These are phyloP conservation scores for Colletotrichum sp. DNA, from an alignment of 2,329 filamentous ascomycete species.

Conservation along the genomic window DNA sequence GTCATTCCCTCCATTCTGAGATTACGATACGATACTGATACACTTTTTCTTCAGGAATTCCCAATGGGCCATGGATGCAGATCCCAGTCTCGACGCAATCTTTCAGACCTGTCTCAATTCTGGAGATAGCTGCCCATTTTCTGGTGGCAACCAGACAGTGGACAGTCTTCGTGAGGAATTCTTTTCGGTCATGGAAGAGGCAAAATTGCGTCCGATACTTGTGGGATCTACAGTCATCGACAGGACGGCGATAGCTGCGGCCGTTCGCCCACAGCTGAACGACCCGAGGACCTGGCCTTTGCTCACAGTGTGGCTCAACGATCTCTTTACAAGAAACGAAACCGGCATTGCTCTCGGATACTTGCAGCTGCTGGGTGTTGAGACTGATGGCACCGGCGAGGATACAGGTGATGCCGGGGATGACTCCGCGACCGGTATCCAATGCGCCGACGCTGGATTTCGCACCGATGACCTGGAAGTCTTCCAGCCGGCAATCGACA, in stretches of 20 bases:
- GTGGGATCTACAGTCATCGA: too few species aligned
- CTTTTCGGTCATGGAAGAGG: background rate
- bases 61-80: background rate
- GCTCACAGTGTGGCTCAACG: background rate
- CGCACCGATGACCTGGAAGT: background rate
- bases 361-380: fast-evolving
- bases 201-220: too few species aligned
- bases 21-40: background rate
- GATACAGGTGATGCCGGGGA: background rate
- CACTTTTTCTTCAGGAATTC: background rate
- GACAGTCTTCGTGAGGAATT: background rate
- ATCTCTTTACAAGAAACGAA: background rate
- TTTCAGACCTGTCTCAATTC: background rate
- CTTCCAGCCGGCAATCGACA: background rate
- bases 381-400: background rate
- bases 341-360: background rate
- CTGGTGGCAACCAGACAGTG: background rate
- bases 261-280: background rate
- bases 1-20: fast-evolving
- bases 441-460: background rate
- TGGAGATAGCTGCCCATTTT: background rate
- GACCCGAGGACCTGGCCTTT: background rate
- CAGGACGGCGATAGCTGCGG: fast-evolving
- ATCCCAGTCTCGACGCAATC: background rate
- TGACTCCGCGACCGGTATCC: background rate